Base-by-base conservation (phyloP, 192 early-diverging fungal genomes). In the Diversispora eburnea region DNA sequence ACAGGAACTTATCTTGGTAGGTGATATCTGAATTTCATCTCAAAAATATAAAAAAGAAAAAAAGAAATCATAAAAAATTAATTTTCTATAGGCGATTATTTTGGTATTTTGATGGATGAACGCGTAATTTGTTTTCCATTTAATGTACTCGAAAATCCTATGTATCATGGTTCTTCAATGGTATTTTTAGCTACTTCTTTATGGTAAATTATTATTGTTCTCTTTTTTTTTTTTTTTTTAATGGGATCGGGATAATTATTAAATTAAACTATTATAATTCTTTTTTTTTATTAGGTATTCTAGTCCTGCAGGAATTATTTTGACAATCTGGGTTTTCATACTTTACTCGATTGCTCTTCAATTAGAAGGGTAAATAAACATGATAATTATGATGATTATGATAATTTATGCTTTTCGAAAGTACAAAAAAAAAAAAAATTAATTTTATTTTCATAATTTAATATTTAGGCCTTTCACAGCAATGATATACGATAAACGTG, bases 101-200 rank as follows among this genome's bases (percentile, higher is more conserved):
- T 95, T 86, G 95, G 95, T 58, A 95, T 97, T 62, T 79, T 95
- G 67, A 94, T 94, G 93, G 84, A 90, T 15, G 83, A 87, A 72
- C 87, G 91, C 22, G 91, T 97, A 49, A 94, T 91, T 0, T 89
- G 89, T 12, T 95, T 97, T 77, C 95, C 95, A 5, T 97, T 97
- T 85, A 97, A 92, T 76, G 88, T 94, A 20, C 83, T 90, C 41
- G 91, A 93, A 8, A 93, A 97, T 82, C 95, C 95, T n/a, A 97
- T 97, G 95, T 97, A 97, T 76, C 87, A 87, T 63, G 95, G 95
- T 42, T 94, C 94, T 6, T 93, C 93, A 9, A 79, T 95, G 80
- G 89, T 86, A 61, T 97, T 97, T 79, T 67, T 95, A 13, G 91
- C 88, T 54, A 88, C 88, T 45, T 89, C 95, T 47, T 80, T 97